Conservation (phyloP, 768 basidiomycete species). For the Coprinopsis cinerea region DNA sequence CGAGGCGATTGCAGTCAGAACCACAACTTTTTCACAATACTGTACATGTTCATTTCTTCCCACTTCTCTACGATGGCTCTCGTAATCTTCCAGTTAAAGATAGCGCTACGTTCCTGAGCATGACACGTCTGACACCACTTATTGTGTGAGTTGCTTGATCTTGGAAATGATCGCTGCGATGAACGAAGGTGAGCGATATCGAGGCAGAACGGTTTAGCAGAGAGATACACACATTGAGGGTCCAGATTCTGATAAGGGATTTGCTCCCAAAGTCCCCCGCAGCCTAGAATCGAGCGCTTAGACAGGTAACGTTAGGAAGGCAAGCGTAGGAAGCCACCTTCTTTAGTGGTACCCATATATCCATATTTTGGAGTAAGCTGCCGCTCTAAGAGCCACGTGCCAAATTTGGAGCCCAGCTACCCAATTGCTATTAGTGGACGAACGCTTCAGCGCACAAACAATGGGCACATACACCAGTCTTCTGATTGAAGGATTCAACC, state of each 20-base stretch:
- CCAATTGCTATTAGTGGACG: constrained; percentile 4
- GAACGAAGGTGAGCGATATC: constrained; percentile 15
- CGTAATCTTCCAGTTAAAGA: constrained; percentile 2
- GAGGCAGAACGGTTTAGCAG: constrained; percentile 6
- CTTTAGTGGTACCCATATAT: constrained; percentile 76
- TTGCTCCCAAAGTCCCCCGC: constrained; percentile 74
- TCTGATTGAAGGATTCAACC: constrained; percentile 82
- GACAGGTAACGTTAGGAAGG: background rate
- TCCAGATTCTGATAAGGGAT: constrained; percentile 80
- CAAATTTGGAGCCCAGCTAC: constrained; percentile 74
- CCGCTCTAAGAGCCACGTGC: constrained; percentile 84
- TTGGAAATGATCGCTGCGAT: constrained; percentile 41
- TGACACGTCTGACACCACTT: constrained; percentile 10
- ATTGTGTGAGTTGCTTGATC: constrained; percentile 43
- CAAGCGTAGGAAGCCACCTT: constrained; percentile 35
- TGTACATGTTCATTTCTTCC: constrained; percentile 6
- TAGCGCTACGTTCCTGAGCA: background rate
- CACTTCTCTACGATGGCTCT: background rate
- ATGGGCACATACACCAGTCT: constrained; percentile 59
- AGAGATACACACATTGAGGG: constrained; percentile 52
- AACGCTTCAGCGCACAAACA: background rate
- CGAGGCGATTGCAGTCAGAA: background rate
- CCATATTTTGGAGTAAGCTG: constrained; percentile 72
- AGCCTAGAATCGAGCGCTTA: constrained; percentile 25
- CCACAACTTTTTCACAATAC: background rate